Conservation (phyloP, 1,139 yeast species). For the Taiozyma sp. region DNA sequence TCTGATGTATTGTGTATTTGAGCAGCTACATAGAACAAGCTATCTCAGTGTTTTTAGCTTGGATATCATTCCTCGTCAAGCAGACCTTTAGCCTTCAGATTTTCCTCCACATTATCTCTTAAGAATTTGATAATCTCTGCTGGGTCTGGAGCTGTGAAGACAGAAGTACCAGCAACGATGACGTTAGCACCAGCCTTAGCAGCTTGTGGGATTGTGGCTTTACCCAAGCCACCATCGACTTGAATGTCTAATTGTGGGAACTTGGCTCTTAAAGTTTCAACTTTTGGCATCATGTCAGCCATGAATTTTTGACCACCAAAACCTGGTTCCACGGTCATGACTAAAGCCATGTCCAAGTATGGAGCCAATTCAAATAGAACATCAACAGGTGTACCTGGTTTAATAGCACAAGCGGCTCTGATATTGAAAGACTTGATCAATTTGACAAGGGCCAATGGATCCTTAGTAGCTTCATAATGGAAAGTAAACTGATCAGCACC, state of each 20-base stretch:
- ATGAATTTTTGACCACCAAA: slow-evolving; percentile 98
- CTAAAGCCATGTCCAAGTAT: slow-evolving; percentile 82
- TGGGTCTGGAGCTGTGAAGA: slow-evolving; percentile 80
- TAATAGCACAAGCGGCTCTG: slow-evolving; percentile 91
- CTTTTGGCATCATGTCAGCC: slow-evolving; percentile 96
- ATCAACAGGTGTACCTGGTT: slow-evolving; percentile 90
- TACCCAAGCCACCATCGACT: slow-evolving; percentile 96
- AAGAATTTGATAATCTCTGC: slow-evolving; percentile 61
- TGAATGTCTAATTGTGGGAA: slow-evolving; percentile 82
- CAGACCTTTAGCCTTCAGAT: slow-evolving; percentile 28
- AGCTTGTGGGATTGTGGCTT: slow-evolving; percentile 74
- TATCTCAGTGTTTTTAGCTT: not conserved
- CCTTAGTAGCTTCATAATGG: slow-evolving; percentile 89
- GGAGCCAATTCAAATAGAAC: slow-evolving; percentile 73
- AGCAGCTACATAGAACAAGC: too few species aligned
- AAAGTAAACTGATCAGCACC: slow-evolving; percentile 97
- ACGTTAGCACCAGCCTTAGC: slow-evolving; percentile 97
- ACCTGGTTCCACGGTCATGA: slow-evolving; percentile 99
- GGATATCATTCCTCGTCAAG: not conserved
- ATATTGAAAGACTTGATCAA: slow-evolving; percentile 76
- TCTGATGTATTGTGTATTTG: too few species aligned
- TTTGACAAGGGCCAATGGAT: slow-evolving; percentile 70
- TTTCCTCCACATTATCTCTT: slow-evolving; percentile 50
- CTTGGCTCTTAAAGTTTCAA: slow-evolving; percentile 61
- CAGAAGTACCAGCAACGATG: slow-evolving; percentile 96